Conservation (phyloP, 495 filamentous ascomycete genomes). For the Hypoxylon fragiforme region DNA sequence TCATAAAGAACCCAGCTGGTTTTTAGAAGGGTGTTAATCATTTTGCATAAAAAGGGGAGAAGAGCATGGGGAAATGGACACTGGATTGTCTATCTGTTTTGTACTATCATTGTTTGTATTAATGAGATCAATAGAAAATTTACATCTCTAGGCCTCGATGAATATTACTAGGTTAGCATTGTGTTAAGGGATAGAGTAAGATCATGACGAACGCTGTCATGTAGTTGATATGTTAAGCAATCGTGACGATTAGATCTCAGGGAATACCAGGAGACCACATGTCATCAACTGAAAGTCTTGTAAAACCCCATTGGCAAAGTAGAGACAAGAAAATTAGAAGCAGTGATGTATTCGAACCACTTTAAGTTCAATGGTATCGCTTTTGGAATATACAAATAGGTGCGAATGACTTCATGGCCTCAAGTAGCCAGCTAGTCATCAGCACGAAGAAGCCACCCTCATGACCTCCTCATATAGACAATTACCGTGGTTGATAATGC, state of each 20-base stretch:
- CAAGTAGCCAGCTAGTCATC: constrained; percentile 2
- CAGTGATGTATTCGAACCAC: constrained; percentile 9
- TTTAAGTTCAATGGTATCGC: constrained; percentile 7
- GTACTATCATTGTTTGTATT: too few species aligned
- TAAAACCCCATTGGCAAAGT: background rate
- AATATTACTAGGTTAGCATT: too few species aligned
- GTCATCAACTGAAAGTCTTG: background rate
- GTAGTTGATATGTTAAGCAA: background rate
- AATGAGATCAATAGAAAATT: too few species aligned
- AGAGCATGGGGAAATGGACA: too few species aligned
- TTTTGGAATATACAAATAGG: constrained; percentile 5
- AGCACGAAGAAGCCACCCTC: constrained; percentile 1
- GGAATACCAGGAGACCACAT: background rate
- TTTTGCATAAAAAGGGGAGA: background rate
- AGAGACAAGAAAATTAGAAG: background rate
- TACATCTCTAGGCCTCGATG: background rate
- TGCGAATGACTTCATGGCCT: background rate
- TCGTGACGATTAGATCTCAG: background rate
- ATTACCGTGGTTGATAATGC: background rate
- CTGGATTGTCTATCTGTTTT: background rate
- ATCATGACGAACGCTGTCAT: background rate
- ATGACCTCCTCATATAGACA: background rate
- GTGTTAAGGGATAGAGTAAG: too few species aligned
- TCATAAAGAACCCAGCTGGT: too few species aligned
- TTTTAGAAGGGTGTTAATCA: background rate